Evolutionary conservation across 345 rosid species (phyloP).

Genomic region (Anacardium occidentale): DNA sequence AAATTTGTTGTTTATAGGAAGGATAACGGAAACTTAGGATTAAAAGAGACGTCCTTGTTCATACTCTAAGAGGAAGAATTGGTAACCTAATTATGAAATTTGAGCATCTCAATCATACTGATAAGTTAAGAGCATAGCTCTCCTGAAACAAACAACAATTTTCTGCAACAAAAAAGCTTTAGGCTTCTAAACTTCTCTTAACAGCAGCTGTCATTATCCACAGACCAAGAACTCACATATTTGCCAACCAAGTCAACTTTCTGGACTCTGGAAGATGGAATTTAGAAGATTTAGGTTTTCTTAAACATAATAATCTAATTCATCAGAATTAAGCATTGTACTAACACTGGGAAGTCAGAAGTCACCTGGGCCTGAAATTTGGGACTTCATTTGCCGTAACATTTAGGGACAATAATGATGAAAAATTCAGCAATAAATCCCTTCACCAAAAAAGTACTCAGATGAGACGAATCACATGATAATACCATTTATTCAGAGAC

Average conservation of each 20-base stretch:
- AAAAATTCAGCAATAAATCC: not conserved
- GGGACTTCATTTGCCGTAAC: not conserved
- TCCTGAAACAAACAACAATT: not conserved
- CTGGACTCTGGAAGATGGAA: not conserved
- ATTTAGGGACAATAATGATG: not conserved
- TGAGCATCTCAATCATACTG: constrained; percentile 1
- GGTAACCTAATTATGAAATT: not conserved
- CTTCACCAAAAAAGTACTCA: constrained; percentile 6
- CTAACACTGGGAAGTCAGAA: not conserved
- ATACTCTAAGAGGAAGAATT: not conserved
- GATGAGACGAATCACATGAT: not conserved
- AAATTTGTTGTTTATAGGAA: not conserved
- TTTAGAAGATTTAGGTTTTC: not conserved
- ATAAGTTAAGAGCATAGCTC: constrained; percentile 11
- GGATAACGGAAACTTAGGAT: not conserved
- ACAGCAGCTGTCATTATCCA: not conserved
- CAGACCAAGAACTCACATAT: not conserved
- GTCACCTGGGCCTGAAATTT: not conserved
- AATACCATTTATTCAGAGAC: not conserved
- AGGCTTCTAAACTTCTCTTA: not conserved
- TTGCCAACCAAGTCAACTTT: not conserved
- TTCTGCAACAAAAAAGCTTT: not conserved
- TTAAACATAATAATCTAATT: not conserved
- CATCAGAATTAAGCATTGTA: not conserved
- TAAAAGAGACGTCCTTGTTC: not conserved